Base-by-base conservation (phyloP, 139 green algal species). In the Micractinium conductrix region DNA sequence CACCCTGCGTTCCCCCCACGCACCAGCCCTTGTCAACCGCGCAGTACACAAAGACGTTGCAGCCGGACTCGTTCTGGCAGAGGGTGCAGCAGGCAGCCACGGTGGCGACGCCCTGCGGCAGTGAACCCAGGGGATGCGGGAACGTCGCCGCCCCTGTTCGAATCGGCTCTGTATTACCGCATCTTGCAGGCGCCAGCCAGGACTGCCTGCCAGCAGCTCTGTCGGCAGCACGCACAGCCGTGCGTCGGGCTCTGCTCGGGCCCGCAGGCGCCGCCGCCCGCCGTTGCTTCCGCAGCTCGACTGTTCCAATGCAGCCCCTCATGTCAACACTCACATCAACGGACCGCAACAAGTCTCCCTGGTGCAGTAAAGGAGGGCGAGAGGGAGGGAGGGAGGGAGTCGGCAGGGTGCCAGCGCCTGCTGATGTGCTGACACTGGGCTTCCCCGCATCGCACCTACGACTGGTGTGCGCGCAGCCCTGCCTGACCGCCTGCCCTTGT, bases 1-100 rank as follows among this genome's bases (percentile, higher is more conserved):
- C 53, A 62, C 53, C 2, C 26, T 22, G 19, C 8, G 7, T 14
- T 4, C 10, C 26, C 33, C 14, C 65, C 33, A 26, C 65, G 28
- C 65, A 17, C n/a, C 65, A 72, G 65, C 65, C 65, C 0, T 33
- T 33, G 28, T 37, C 35, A 4, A 22, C 35, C 0, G 65, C 33
- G 33, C 65, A 72, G 65, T 44, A 72, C 33, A 72, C 65, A 72
- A 72, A 72, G 2, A 72, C 65, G 14, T 72, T 40, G 65, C 65
- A 72, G n/a, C n/a, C 37, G 65, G 8, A 26, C 14, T 33, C 35
- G 33, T 72, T 33, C 65, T 72, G 33, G 65, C 65, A 72, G 2
- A 22, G 14, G 7, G 65, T 72, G 65, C 65, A 72, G 65, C 65
- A 72, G 65, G 24, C 65, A 26, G 65, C 65, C 1, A 72, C 33